phyloP scores from a whole-genome alignment of 192 early-diverging fungal genomes.

The Linnemannia elongata region DNA sequence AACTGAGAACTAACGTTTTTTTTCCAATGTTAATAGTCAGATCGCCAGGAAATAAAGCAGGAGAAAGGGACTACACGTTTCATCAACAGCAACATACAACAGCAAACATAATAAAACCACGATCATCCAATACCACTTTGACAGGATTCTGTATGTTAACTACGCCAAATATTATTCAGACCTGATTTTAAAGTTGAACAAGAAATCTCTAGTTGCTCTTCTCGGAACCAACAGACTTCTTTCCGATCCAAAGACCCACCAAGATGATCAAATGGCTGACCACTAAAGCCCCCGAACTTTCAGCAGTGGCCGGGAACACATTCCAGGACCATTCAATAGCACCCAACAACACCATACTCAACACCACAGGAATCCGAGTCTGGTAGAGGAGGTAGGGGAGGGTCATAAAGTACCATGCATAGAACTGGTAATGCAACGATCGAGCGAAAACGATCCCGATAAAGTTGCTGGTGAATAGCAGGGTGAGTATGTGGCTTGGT shows the following conservation, averaged over 20 bases:
- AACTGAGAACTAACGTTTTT: not conserved
- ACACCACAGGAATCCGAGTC: constrained; percentile 43
- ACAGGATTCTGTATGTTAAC: not conserved
- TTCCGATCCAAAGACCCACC: constrained; percentile 52
- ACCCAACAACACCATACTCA: constrained; percentile 45
- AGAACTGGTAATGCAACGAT: constrained; percentile 97
- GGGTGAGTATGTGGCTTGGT: constrained; percentile 61
- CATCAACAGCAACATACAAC: not conserved
- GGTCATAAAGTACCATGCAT: constrained; percentile 92
- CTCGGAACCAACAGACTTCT: not conserved
- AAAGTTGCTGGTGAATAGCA: constrained; percentile 90
- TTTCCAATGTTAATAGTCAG: not conserved
- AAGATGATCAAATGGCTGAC: constrained; percentile 45
- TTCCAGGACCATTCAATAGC: constrained; percentile 89
- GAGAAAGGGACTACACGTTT: too few species aligned
- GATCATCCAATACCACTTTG: not conserved
- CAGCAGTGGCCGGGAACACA: constrained; percentile 82
- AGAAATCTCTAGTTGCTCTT: not conserved
- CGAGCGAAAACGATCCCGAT: constrained; percentile 91
- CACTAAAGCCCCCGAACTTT: constrained; percentile 49
- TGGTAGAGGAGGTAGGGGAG: constrained; percentile 87
- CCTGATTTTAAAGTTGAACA: not conserved
- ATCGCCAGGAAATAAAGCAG: constrained; percentile 11
- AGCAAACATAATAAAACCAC: not conserved
- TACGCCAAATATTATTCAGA: not conserved